Conservation (phyloP, 257 asterid genomes). For the Thymus mandschuricus region DNA sequence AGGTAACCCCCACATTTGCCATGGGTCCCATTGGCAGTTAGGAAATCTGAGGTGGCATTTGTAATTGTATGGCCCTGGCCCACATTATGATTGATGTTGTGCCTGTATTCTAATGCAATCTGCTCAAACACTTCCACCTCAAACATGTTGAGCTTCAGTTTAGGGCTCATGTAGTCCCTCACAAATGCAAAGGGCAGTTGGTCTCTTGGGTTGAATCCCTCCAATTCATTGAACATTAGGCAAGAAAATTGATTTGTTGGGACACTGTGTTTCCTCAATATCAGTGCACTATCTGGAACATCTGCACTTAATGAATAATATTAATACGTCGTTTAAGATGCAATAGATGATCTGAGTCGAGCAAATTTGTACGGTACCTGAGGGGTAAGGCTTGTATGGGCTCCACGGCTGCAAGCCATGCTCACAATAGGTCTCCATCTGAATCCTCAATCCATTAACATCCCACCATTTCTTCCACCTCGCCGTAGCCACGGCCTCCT, state of each 20-base stretch:
- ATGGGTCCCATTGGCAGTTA: slow-evolving; percentile 40
- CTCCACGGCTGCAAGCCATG: slow-evolving; percentile 85
- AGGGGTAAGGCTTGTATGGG: slow-evolving; percentile 70
- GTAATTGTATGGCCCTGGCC: slow-evolving; percentile 46
- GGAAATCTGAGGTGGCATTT: slow-evolving; percentile 46
- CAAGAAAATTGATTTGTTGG: slow-evolving; percentile 71
- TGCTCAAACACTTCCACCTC: slow-evolving; percentile 89
- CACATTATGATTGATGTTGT: slow-evolving; percentile 57
- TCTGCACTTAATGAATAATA: slow-evolving; percentile 45
- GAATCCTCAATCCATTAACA: slow-evolving; percentile 59
- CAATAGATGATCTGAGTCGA: too few relatives aligned
- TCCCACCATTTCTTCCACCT: slow-evolving; percentile 98
- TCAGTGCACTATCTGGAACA: slow-evolving; percentile 89
- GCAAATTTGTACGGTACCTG: slow-evolving; percentile 49
- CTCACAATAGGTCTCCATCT: slow-evolving; percentile 88
- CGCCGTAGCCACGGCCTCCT: slow-evolving; percentile 89
- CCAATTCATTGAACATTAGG: slow-evolving; percentile 86
- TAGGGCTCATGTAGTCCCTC: slow-evolving; percentile 76
- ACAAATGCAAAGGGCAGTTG: slow-evolving; percentile 87
- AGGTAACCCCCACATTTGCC: slow-evolving; percentile 68
- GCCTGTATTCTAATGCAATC: slow-evolving; percentile 82
- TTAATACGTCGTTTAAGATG: too few relatives aligned
- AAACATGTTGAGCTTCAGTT: slow-evolving; percentile 73
- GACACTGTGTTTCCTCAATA: slow-evolving; percentile 68
- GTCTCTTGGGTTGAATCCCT: slow-evolving; percentile 89